Conservation (phyloP, 768 basidiomycete species). For the Termitomyces eurrhizus region DNA sequence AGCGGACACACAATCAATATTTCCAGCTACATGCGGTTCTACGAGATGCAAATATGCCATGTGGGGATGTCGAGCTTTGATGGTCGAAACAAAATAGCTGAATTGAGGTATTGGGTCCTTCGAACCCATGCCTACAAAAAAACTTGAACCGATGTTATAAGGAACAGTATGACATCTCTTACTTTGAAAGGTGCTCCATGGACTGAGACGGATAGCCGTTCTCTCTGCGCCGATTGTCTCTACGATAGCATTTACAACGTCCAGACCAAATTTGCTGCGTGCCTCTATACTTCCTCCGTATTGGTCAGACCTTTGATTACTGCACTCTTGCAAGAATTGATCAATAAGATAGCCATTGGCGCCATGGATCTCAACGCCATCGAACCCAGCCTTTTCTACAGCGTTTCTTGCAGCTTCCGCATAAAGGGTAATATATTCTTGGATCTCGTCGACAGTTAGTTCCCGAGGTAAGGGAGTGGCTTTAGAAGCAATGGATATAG, state of each 20-base stretch:
- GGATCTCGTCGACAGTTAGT: constrained; percentile 45
- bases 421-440: constrained; percentile 46
- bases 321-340: constrained; percentile 56
- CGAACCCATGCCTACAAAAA: constrained; percentile 44
- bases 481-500: constrained; percentile 24
- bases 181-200: constrained; percentile 34
- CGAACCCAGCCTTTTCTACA: constrained; percentile 57
- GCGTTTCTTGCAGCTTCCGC: constrained; percentile 53
- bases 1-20: constrained; percentile 7
- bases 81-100: constrained; percentile 38
- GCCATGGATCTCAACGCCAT: constrained; percentile 52
- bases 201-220: constrained; percentile 55
- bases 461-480: constrained; percentile 36
- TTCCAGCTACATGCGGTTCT: constrained; percentile 31
- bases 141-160: not conserved
- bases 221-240: constrained; percentile 49
- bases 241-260: constrained; percentile 49
- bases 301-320: constrained; percentile 56
- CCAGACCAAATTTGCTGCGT: constrained; percentile 52
- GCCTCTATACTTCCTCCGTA: constrained; percentile 69
- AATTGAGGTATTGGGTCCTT: constrained; percentile 53
- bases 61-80: constrained; percentile 36
- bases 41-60: constrained; percentile 51
- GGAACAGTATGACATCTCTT: not conserved
- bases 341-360: constrained; percentile 50